A percentile compares a stretch with the other conserved stretches of the same genome.
These are phyloP conservation scores for Ceriops tagal DNA, from an alignment of 345 rosid genomes.

Conservation along the genomic window DNA sequence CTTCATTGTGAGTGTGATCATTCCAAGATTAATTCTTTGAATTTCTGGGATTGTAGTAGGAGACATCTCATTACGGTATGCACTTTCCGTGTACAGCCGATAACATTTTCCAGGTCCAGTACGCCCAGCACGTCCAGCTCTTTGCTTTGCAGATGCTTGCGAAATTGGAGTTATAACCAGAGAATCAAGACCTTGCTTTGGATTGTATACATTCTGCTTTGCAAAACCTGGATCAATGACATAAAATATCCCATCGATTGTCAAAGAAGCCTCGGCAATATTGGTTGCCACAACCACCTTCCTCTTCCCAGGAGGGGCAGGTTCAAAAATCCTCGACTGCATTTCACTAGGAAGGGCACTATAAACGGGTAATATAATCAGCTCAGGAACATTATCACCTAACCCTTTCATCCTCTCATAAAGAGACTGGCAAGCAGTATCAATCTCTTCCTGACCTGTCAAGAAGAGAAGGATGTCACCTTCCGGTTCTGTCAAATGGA, in stretches of 20 bases:
- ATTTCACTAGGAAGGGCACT: conserved; percentile 91
- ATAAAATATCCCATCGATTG: conserved; percentile 75
- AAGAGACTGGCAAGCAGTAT: conserved; percentile 71
- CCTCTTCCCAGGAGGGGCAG: conserved; percentile 78
- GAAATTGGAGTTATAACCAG: conserved; percentile 79
- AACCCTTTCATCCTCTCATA: conserved; percentile 74
- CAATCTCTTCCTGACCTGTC: conserved; percentile 87
- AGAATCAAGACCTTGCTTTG: conserved; percentile 79
- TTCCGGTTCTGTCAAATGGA: conserved; percentile 87
- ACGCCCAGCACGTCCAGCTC: conserved; percentile 92
- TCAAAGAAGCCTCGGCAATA: conserved; percentile 81
- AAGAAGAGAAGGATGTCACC: conserved; percentile 78
- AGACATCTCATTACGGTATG: conserved; percentile 78
- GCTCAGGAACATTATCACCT: conserved; percentile 71
- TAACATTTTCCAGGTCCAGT: conserved; percentile 92
- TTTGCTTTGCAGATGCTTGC: conserved; percentile 85
- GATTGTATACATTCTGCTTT: conserved; percentile 76
- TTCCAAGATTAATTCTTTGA: conserved; percentile 84
- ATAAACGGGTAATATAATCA: conserved; percentile 77
- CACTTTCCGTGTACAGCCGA: conserved; percentile 78
- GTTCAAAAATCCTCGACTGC: conserved; percentile 88
- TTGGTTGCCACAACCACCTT: conserved; percentile 90
- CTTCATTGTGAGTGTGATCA: conserved; percentile 67
- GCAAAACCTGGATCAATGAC: conserved; percentile 91
- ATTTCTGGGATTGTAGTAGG: conserved; percentile 85